Percentiles rank a stretch among this genome's conserved stretches.
phyloP scores from a whole-genome alignment of 73 alveolate genomes.

The Paramecium biaurelia region DNA sequence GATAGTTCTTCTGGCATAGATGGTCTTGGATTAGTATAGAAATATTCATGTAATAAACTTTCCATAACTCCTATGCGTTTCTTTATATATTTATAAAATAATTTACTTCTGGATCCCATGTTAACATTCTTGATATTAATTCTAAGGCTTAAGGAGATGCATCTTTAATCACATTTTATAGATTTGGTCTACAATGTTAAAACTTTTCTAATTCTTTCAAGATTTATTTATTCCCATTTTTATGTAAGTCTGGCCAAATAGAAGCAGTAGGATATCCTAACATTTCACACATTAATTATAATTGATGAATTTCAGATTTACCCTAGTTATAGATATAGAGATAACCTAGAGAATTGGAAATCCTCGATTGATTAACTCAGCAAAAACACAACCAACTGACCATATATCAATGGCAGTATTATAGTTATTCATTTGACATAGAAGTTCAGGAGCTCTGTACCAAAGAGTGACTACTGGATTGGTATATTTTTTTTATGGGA shows the following conservation, averaged over 20 bases:
- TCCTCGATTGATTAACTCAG: constrained; percentile 60
- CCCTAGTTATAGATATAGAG: neutral
- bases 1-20: constrained; percentile 50
- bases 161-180: neutral
- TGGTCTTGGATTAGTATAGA: constrained; percentile 27
- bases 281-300: constrained; percentile 55
- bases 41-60: neutral
- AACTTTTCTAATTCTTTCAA: constrained; percentile 58
- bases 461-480: constrained; percentile 85
- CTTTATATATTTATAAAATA: neutral
- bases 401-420: constrained; percentile 80
- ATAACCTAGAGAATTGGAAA: constrained; percentile 28
- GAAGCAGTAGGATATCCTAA: constrained; percentile 54
- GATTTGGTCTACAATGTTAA: constrained; percentile 32
- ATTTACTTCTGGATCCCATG: constrained; percentile 64
- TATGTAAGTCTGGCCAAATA: constrained; percentile 57
- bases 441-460: constrained; percentile 90
- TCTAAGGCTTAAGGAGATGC: constrained; percentile 49
- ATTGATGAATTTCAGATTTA: constrained; percentile 50
- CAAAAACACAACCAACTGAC: constrained; percentile 72
- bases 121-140: constrained; percentile 45
- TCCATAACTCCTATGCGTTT: constrained; percentile 28
- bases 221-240: constrained; percentile 33
- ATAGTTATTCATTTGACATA: constrained; percentile 69
- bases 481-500: constrained; percentile 72